Evolutionary conservation across 306 rosid genomes (phyloP), one percentile per base, ranked within the genome.

Genomic region (Prunus padus): DNA sequence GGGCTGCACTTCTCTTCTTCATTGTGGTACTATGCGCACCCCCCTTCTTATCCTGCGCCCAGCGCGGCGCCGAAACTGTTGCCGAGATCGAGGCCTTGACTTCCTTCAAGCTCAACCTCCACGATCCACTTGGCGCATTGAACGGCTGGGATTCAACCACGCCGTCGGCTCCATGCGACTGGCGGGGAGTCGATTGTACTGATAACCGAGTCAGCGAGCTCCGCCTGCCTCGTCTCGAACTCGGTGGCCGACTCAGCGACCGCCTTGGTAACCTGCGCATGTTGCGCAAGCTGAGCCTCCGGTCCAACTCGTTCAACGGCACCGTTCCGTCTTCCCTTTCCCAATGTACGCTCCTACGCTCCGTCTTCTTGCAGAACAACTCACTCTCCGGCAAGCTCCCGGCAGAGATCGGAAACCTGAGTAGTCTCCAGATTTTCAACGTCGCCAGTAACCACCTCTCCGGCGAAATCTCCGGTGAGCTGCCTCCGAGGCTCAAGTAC

Each of bases 151-250:
- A 88, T 77, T 77, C 90, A 0, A 79, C 90, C 19, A 74, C 96
- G 50, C 89, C 98, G 10, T 68, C 81, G 51, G 97, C 98, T 14
- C 98, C 98, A 0, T 93, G 97, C 54, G 92, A 93, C 87, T 93
- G 98, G 98, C 89, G 91, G 2, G 98, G 98, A 3, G 88, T 93
- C 20, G 31, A 87, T 33, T 26, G 25, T 22, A 63, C 74, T n/a
- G 51, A 62, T 60, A 79, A 66, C 67, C 87, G 91, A 25, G 96
- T 93, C 74, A 76, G 88, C 0, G 97, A 89, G 84, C 84, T 93
- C 50, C 96, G 97, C 5, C 59, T 93, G 75, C 97, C 97, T 70
- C 89, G 89, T 25, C 90, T 90, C 81, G 92, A 86, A 74, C 98
- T 90, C 73, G 80, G 79, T 30, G 98, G 98, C 9, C 79, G 88